A percentile compares a stretch with the other conserved stretches of the same genome.
phyloP scores from a whole-genome alignment of 805 yeast species.

The Sungouiozyma intestinalis region DNA sequence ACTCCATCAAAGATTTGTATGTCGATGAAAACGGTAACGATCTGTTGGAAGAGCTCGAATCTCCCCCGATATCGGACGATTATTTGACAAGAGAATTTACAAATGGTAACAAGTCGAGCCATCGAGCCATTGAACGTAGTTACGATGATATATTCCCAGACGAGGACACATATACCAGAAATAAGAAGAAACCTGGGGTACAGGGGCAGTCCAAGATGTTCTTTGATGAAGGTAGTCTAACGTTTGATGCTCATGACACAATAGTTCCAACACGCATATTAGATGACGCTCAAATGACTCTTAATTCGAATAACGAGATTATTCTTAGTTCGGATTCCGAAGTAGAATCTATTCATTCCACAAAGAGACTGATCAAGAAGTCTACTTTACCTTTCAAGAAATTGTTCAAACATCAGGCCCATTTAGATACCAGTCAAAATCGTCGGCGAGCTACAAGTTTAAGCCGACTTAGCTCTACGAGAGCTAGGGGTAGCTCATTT shows the following conservation, averaged over 20 bases:
- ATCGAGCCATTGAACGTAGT: background rate
- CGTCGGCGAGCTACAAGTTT: background rate
- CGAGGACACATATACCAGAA: slow-evolving; percentile 2
- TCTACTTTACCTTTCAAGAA: slow-evolving; percentile 16
- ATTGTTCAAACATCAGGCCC: slow-evolving; percentile 16
- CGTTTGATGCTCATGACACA: background rate
- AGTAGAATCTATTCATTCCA: slow-evolving; percentile 5
- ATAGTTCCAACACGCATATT: background rate
- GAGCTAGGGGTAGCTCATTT: background rate
- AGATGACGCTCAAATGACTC: background rate
- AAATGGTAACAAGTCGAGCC: background rate
- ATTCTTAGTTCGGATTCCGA: slow-evolving; percentile 8
- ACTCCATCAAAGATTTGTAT: slow-evolving; percentile 11
- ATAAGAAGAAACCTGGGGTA: background rate
- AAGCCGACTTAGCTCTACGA: background rate
- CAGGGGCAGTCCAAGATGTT: background rate
- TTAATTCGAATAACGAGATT: background rate
- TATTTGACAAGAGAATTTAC: slow-evolving; percentile 6
- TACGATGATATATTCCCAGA: background rate
- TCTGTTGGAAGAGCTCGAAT: slow-evolving; percentile 15
- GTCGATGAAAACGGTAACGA: slow-evolving; percentile 13
- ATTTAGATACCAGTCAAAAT: background rate
- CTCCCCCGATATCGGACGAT: slow-evolving; percentile 23
- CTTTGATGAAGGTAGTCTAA: background rate
- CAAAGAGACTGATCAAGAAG: slow-evolving; percentile 9